Evolutionary conservation across 192 early-diverging fungal genomes (phyloP).

Genomic region (Coemansia sp.): DNA sequence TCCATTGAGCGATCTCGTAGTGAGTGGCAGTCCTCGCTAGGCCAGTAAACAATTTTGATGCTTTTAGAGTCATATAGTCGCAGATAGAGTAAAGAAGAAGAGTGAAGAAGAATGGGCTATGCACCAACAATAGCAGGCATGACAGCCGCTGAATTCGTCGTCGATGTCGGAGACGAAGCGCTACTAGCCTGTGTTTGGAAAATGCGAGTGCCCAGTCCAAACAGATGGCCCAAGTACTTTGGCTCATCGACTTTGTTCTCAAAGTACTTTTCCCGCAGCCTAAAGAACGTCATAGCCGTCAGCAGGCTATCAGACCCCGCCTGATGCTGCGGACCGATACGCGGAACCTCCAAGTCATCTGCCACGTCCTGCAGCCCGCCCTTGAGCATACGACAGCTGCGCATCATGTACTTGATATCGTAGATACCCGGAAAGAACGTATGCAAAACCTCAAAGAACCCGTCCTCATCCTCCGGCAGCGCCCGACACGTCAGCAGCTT

Average conservation of each 20-base stretch:
- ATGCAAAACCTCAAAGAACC: constrained; percentile 89
- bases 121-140: constrained; percentile 12
- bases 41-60: not conserved
- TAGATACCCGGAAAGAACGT: constrained; percentile 98
- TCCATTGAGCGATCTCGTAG: not conserved
- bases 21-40: not conserved
- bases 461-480: constrained; percentile 89
- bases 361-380: constrained; percentile 98
- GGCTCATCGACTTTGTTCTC: constrained; percentile 93
- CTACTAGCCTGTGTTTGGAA: constrained; percentile 10
- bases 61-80: constrained; percentile 3
- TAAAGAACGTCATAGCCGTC: constrained; percentile 97
- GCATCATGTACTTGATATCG: constrained; percentile 99
- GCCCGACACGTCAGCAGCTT: constrained; percentile 90
- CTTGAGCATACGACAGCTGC: constrained; percentile 92
- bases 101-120: constrained; percentile 5
- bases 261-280: constrained; percentile 95
- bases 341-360: constrained; percentile 86
- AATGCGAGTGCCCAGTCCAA: constrained; percentile 43
- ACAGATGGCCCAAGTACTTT: constrained; percentile 71
- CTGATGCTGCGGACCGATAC: constrained; percentile 98
- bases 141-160: not conserved
- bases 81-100: not conserved
- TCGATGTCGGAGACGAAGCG: not conserved
- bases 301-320: constrained; percentile 96